Percentiles rank a stretch among this genome's conserved stretches.
Evolutionary conservation across 129 eudicot genomes (phyloP).

Genomic region (Flaveria brownii): DNA sequence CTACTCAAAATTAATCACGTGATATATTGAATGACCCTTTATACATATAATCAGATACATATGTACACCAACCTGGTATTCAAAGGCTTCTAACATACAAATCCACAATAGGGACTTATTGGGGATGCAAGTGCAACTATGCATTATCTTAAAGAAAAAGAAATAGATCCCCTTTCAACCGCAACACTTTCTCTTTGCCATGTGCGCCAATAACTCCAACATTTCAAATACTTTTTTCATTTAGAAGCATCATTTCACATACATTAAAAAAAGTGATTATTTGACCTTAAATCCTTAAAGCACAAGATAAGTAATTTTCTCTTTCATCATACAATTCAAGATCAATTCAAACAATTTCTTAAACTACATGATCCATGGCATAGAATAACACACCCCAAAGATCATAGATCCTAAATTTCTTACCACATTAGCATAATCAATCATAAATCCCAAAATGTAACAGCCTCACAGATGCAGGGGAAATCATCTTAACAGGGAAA

Average conservation of each 20-base stretch:
- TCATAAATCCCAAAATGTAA: neutral
- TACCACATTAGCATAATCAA: slow-evolving; percentile 15
- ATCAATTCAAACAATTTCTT: slow-evolving; percentile 7
- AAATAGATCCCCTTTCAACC: neutral
- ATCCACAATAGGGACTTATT: neutral
- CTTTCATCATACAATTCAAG: neutral
- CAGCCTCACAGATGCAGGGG: neutral
- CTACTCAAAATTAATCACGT: neutral
- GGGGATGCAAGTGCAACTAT: too few relatives aligned
- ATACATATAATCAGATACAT: neutral
- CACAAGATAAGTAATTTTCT: neutral
- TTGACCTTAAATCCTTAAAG: neutral
- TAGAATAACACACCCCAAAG: neutral
- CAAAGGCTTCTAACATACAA: neutral
- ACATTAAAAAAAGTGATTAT: neutral
- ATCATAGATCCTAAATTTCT: neutral
- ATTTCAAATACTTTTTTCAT: too few relatives aligned
- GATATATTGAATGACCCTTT: neutral
- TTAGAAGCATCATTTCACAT: neutral
- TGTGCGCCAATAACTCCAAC: neutral
- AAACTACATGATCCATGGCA: neutral
- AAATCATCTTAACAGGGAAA: neutral
- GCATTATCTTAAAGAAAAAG: too few relatives aligned
- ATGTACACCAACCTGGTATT: neutral
- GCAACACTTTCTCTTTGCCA: neutral